Base-by-base conservation (phyloP, 2,329 filamentous ascomycete genomes). In the Hypoxylon sp. region DNA sequence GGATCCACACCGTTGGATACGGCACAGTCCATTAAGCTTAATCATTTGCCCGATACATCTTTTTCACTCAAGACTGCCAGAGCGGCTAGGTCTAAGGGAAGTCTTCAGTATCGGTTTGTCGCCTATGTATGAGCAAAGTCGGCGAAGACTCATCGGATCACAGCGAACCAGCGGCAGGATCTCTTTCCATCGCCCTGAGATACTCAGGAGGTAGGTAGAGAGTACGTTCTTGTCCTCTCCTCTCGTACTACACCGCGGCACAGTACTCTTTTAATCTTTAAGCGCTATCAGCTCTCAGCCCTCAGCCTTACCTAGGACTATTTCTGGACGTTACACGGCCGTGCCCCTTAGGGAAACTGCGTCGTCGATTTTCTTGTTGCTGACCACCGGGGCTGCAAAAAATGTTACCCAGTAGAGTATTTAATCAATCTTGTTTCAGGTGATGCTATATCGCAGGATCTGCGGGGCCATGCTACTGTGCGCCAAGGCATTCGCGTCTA, bases 361-460 rank as follows among this genome's bases (percentile, higher is more conserved):
- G 20, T 58, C 20, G 44, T 32, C 47, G 51, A 59, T 58, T 59
- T 47, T 47, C 15, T 4, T 44, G 28, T 62, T 26, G 54, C 61
- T 67, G 58, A 65, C 58, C 57, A 62, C 52, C 39, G 53, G 34
- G 41, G 32, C 55, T 15, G 47, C 55, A 62, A 43, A 50, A 50
- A 64, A 62, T 67, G 28, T 51, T 57, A 67, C 62, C 43, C 49
- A 53, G 26, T 32, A 48, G 43, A 43, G 22, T 52, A 44, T 53
- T 62, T 60, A 62, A 62, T 65, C 58, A 62, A 56, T 50, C 46
- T 59, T 57, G 65, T 67, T 67, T 67, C 65, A 67, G 65, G 65
- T 67, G 28, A 62, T 57, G 65, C 65, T 52, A 47, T 44, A 51
- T 15, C 30, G 46, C 28, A 44, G 54, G 65, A 65, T 62, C 65